Evolutionary conservation across 2,329 filamentous ascomycete genomes (phyloP), one percentile per base, ranked within the genome.

Genomic region (Macrophomina phaseolina): DNA sequence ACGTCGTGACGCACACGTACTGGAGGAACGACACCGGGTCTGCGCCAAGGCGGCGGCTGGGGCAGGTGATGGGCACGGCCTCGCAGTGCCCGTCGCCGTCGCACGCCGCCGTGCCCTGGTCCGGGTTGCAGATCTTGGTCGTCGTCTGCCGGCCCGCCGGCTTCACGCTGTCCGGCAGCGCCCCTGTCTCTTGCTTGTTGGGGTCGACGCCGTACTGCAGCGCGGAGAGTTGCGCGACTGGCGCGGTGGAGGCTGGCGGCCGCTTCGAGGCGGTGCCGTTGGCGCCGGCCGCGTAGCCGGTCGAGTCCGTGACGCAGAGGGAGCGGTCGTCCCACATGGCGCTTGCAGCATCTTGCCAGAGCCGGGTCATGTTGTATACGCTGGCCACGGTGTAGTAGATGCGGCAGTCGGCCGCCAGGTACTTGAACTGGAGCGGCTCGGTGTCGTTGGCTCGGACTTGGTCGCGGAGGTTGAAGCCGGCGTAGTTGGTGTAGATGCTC

Each of bases 401-500:
- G 9, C 79, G 70, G 70, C 79, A 81, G 65, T 80, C 74, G 23
- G 78, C 77, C 8, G 79, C 74, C 45, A 78, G 73, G 63, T 79
- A 80, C 46, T 74, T 72, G 72, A 80, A 79, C 55, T 80, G 77
- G 0, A 80, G 70, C 0, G 79, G 78, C 4, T 67, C 69, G 11
- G 67, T 67, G 4, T 78, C 74, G 18, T 72, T 71, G 3, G 69
- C 61, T 3, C 78, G 74, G 23, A 81, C 70, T 55, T 79, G 76
- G 53, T 80, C 78, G 32, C 76, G 74, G n/a, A 81, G 69, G 61
- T 77, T 81, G 70, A 81, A 64, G 23, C 70, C 70, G 1, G 70
- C 72, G 48, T 70, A 74, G 23, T 67, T 71, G 32, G 73, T 67
- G 51, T 18, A 45, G 32, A 58, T 58, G 53, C 53, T 36, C 12